Evolutionary conservation across 805 yeast species (phyloP), one percentile per base, ranked within the genome.

Genomic region (Candida odintsovae): DNA sequence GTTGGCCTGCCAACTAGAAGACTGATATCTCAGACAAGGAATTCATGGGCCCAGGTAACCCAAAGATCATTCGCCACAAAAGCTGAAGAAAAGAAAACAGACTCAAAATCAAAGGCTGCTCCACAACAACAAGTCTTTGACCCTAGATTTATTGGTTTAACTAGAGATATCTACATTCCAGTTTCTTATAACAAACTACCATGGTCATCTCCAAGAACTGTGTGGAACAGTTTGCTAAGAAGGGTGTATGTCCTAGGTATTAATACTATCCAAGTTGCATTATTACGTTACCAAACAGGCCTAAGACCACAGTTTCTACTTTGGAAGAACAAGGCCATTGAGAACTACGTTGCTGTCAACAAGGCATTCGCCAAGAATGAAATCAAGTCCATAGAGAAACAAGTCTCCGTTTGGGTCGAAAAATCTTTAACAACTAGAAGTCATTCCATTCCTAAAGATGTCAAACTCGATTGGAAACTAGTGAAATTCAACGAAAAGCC

Each of bases 301-400:
- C 61, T 76, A 47, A 84, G 80, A 64, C 87, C 90, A 28, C 69
- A 79, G 38, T 84, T 83, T 53, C 62, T 80, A 19, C 76, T 81
- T 49, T 90, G 96, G 96, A 87, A 86, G 64, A 92, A 89, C 65
- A 75, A 75, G 26, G 95, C 95, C 8, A 80, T 90, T 55, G 88
- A 88, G 55, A 72, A 71, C 43, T 90, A 81, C 63, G 85, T 84
- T 25, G 77, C 78, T 47, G 83, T 87, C n/a, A 89, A 90, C 67
- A 80, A 82, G 58, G 82, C 89, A 3, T 90, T 90, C 70, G 92
- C 95, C 3, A 61, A 70, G 18, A 72, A 71, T 28, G 71, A 82
- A 52, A 59, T 88, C 40, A 68, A 64, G 29, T 56, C 71, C 13
- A 68, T 80, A 12, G 70, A 70, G 47, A 68, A 70, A 38, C 58